A percentile compares a stretch with the other conserved stretches of the same genome.
phyloP scores from a whole-genome alignment of 2,329 filamentous ascomycete genomes.

The Trichoderma endophyticum region DNA sequence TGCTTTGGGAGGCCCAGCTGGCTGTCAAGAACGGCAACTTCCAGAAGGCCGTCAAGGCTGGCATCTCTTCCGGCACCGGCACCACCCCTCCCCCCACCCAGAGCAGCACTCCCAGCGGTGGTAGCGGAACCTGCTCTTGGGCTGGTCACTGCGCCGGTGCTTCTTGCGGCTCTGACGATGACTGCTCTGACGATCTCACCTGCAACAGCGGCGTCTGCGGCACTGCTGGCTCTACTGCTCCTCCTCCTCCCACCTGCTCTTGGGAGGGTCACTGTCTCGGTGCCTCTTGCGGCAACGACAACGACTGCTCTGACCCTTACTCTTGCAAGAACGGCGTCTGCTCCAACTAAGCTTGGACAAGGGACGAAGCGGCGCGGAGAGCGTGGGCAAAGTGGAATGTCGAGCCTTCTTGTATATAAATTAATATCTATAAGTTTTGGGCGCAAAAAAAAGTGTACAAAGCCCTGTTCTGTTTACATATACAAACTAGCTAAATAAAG shows the following conservation, averaged over 20 bases:
- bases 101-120: not conserved
- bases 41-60: constrained; percentile 18
- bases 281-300: not conserved
- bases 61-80: not conserved
- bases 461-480: not conserved
- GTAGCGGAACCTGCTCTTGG: constrained; percentile 20
- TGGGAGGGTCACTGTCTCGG: constrained; percentile 14
- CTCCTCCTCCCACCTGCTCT: constrained; percentile 3
- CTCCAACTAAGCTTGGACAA: not conserved
- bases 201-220: constrained; percentile 20
- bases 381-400: not conserved
- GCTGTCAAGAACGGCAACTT: constrained; percentile 52
- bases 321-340: constrained; percentile 12
- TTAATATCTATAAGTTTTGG: not conserved
- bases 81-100: not conserved
- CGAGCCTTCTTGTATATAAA: constrained; percentile 10
- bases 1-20: constrained; percentile 64
- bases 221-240: not conserved
- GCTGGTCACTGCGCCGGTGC: constrained; percentile 21
- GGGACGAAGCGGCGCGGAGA: not conserved
- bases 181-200: constrained; percentile 23
- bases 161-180: constrained; percentile 6
- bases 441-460: not conserved
- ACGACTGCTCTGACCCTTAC: constrained; percentile 15
- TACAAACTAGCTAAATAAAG: constrained; percentile 1